Conservation (phyloP, 1,284 basidiomycete genomes). For the Malassezia sympodialis region DNA sequence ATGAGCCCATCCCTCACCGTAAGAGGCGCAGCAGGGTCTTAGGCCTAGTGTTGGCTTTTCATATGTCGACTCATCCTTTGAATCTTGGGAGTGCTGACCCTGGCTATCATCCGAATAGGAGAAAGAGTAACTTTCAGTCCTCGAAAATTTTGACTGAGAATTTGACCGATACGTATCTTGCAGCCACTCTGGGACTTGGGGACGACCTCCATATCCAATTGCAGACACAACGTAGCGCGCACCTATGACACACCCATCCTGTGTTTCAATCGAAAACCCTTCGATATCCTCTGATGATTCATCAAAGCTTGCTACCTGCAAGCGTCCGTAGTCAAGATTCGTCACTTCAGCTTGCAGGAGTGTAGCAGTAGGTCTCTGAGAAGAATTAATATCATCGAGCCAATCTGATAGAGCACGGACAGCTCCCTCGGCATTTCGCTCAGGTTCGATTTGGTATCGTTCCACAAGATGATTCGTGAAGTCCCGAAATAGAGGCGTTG, state of each 20-base stretch:
- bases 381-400: neutral
- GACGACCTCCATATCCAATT: slow-evolving; percentile 39
- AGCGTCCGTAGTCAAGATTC: slow-evolving; percentile 11
- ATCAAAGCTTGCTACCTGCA: neutral
- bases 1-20: slow-evolving; percentile 43
- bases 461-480: slow-evolving; percentile 32
- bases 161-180: neutral
- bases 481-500: slow-evolving; percentile 36
- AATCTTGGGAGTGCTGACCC: neutral
- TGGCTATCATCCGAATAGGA: neutral
- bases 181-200: slow-evolving; percentile 29
- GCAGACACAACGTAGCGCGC: slow-evolving; percentile 40
- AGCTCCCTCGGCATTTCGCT: neutral
- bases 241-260: slow-evolving; percentile 8
- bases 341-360: slow-evolving; percentile 15
- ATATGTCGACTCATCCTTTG: neutral
- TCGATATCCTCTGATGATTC: slow-evolving; percentile 7
- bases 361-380: neutral
- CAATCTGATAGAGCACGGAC: neutral
- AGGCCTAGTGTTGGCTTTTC: neutral
- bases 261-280: slow-evolving; percentile 14
- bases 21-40: neutral
- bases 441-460: slow-evolving; percentile 23
- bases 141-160: neutral
- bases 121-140: neutral